phyloP scores from a whole-genome alignment of 345 rosid genomes.

The Salix exigua region DNA sequence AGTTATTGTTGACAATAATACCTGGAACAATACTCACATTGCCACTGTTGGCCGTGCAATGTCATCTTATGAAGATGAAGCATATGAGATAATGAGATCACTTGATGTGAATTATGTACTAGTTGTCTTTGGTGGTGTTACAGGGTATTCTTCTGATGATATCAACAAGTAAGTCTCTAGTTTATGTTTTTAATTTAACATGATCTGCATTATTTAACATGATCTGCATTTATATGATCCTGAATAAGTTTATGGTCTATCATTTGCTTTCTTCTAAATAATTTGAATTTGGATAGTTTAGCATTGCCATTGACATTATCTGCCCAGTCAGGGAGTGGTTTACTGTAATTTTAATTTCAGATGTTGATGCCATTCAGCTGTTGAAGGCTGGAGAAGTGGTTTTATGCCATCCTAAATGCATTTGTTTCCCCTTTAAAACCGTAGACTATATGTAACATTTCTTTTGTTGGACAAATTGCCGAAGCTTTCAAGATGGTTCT shows the following conservation, averaged over 20 bases:
- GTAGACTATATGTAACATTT: background rate
- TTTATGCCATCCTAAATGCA: background rate
- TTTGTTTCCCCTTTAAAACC: background rate
- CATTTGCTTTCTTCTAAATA: background rate
- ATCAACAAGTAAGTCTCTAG: slow-evolving; percentile 76
- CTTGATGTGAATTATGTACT: slow-evolving; percentile 95
- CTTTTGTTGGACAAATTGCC: background rate
- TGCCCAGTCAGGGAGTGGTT: background rate
- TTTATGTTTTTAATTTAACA: background rate
- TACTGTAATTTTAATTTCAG: background rate
- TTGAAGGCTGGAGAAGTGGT: too few relatives aligned
- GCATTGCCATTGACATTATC: background rate
- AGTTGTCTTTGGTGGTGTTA: slow-evolving; percentile 97
- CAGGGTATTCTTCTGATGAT: slow-evolving; percentile 99
- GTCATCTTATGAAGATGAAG: slow-evolving; percentile 97
- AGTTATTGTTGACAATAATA: slow-evolving; percentile 95
- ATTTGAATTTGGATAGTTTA: background rate
- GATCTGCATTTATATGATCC: background rate
- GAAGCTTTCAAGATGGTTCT: background rate
- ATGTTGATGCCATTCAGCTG: background rate
- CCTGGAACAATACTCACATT: slow-evolving; percentile 99
- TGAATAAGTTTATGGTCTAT: background rate
- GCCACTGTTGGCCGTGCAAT: slow-evolving; percentile 99
- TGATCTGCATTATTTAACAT: background rate
- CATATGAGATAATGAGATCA: slow-evolving; percentile 89